Conservation (phyloP, 257 asterid genomes). For the Ilex asprella region DNA sequence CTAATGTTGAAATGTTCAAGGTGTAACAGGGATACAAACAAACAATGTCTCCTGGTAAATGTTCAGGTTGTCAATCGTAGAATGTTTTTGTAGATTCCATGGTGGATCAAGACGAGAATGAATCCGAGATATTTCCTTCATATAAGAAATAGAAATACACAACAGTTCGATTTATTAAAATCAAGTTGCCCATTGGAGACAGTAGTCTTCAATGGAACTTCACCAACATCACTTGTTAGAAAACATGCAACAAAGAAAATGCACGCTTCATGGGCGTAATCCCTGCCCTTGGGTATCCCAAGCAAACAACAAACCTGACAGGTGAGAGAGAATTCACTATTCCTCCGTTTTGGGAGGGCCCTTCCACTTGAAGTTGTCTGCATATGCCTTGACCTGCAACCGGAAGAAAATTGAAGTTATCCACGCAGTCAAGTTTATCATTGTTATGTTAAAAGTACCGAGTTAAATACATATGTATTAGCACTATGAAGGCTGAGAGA, state of each 20-base stretch:
- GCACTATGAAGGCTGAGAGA: too few relatives aligned
- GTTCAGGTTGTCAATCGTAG: too few relatives aligned
- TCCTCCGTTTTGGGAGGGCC: conserved; percentile 61
- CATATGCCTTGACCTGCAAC: conserved; percentile 67
- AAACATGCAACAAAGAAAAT: not conserved
- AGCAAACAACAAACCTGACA: conserved; percentile 4
- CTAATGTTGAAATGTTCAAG: too few relatives aligned
- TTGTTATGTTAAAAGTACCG: not conserved
- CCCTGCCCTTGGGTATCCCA: not conserved
- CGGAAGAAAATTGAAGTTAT: not conserved
- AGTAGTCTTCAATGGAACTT: not conserved
- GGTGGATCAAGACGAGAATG: too few relatives aligned
- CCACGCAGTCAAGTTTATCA: conserved; percentile 6
- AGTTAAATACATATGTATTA: too few relatives aligned
- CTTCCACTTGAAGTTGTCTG: conserved; percentile 96
- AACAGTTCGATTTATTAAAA: conserved; percentile 8
- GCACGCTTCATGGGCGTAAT: conserved; percentile 5
- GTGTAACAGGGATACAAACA: too few relatives aligned
- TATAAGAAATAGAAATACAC: too few relatives aligned
- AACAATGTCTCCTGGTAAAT: too few relatives aligned
- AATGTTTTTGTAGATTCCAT: too few relatives aligned
- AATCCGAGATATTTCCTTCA: too few relatives aligned
- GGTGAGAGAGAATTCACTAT: conserved; percentile 18
- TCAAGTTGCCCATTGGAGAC: not conserved
- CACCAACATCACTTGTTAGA: too few relatives aligned